These are phyloP conservation scores for Hypomontagnella submonticulosa DNA, from an alignment of 495 filamentous ascomycete species.

Conservation along the genomic window DNA sequence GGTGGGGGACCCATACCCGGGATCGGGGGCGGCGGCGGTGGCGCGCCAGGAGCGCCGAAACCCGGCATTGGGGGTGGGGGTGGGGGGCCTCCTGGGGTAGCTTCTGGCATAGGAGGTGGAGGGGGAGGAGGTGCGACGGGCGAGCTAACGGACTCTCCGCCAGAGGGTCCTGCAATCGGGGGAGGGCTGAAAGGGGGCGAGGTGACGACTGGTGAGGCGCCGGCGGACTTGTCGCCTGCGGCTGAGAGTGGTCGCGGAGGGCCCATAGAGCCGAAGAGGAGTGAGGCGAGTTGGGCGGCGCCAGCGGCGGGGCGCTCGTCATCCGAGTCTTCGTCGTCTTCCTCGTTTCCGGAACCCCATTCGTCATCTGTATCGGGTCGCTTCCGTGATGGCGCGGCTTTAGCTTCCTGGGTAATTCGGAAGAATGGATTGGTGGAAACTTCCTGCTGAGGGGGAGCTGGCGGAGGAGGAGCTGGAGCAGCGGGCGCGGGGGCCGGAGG, in stretches of 20 bases:
- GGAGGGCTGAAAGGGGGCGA: conserved; percentile 50
- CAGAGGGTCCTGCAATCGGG: conserved; percentile 50
- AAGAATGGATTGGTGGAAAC: conserved; percentile 96
- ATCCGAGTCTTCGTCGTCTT: conserved; percentile 74
- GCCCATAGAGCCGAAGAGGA: conserved; percentile 96
- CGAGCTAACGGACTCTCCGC: conserved; percentile 39
- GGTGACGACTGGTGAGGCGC: conserved; percentile 55
- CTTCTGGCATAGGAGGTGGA: conserved; percentile 56
- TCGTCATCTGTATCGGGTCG: conserved; percentile 72
- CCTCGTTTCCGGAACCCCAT: conserved; percentile 88
- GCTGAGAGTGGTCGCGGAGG: conserved; percentile 90
- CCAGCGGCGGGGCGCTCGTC: conserved; percentile 80
- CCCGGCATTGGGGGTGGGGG: conserved; percentile 65
- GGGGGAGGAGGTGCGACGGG: conserved; percentile 35
- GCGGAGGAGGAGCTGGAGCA: conserved; percentile 55
- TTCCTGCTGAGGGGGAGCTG: conserved; percentile 58
- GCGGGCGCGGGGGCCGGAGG: conserved; percentile 56
- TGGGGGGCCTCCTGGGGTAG: conserved; percentile 55
- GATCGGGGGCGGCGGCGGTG: conserved; percentile 64
- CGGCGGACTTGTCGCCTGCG: conserved; percentile 74
- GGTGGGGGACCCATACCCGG: conserved; percentile 65
- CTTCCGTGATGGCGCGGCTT: conserved; percentile 52
- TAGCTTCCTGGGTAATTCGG: conserved; percentile 73
- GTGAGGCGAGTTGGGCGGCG: conserved; percentile 90
- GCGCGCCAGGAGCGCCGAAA: conserved; percentile 66